Evolutionary conservation across 805 yeast genomes (phyloP).

Genomic region (Huiozyma naganishii): DNA sequence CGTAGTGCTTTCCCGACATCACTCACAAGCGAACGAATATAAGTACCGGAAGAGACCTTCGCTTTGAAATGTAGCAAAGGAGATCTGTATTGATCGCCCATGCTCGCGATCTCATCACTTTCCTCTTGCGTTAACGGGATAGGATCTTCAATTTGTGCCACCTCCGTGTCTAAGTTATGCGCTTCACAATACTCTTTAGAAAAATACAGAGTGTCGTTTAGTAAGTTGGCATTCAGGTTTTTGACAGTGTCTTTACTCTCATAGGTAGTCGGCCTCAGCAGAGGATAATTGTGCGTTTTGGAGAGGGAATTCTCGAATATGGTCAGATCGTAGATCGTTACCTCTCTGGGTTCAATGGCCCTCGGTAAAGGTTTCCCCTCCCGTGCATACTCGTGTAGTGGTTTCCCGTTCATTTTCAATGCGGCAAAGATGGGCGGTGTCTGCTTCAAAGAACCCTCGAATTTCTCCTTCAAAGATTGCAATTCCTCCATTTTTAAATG

Average conservation of each 20-base stretch:
- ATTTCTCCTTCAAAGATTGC: constrained; percentile 42
- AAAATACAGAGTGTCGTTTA: constrained; percentile 51
- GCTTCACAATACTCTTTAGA: constrained; percentile 44
- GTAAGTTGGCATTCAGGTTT: constrained; percentile 39
- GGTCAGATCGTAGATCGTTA: constrained; percentile 44
- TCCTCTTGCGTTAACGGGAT: constrained; percentile 31
- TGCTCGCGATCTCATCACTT: constrained; percentile 13
- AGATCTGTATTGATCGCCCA: constrained; percentile 37
- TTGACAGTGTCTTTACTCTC: constrained; percentile 18
- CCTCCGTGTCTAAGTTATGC: constrained; percentile 32
- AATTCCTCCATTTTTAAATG: constrained; percentile 50
- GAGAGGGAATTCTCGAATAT: constrained; percentile 41
- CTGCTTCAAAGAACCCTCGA: constrained; percentile 74
- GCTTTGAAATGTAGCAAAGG: constrained; percentile 67
- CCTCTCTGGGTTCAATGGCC: constrained; percentile 68
- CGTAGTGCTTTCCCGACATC: constrained; percentile 78
- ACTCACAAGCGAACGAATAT: constrained; percentile 79
- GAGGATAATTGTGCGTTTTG: constrained; percentile 44
- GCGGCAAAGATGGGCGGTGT: constrained; percentile 96
- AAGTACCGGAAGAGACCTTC: constrained; percentile 88
- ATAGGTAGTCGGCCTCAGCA: constrained; percentile 29
- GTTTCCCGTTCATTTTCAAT: constrained; percentile 86
- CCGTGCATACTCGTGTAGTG: constrained; percentile 89
- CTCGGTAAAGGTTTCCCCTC: constrained; percentile 76
- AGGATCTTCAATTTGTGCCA: constrained; percentile 32